Evolutionary conservation across 768 basidiomycete genomes (phyloP), one percentile per base, ranked within the genome.

Genomic region (Leccinum uliginosum): DNA sequence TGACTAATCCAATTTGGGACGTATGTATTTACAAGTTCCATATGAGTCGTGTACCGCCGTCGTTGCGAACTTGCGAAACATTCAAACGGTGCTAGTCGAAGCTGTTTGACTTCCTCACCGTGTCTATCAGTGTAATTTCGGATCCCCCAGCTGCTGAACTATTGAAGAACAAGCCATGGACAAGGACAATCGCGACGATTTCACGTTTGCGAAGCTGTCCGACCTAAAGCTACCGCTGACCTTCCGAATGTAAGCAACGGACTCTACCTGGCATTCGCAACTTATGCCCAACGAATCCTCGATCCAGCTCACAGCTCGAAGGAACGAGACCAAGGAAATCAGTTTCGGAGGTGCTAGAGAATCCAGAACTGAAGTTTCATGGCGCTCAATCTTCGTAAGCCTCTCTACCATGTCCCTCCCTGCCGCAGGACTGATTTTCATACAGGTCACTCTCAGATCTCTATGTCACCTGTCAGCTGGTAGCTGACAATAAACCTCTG

Each of bases 401-500:
- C 57, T 32, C 58, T 32, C 50, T 55, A 26, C 63, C 54, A 54
- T 54, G 3, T 38, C 30, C 21, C 40, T 30, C 62, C 57, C 51
- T 54, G 61, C 53, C 45, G 47, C 26, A 29, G 24, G 47, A 59
- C 58, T 67, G 53, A 69, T 54, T 58, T 61, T 50, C 57, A 62
- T 61, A 44, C 75, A 97, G 93, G 62, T 86, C 84, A 14, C 83
- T 89, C 62, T 91, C 94, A 68, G 97, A 98, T 74, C 82, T 98
- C 56, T 96, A 93, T 73, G 89, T 98, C 53, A 93, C 91, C 11
- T 89, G 92, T 68, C 91, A 96, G 68, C 84, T 99, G 15, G 80
- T 91, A 58, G 90, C 93, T 11, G 93, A 97, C 69, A 96, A 96
- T 71, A 93, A 94, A 66, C 92, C 91, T 0, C 76, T 96, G 44